Percentiles rank a stretch among this genome's conserved stretches.
These are phyloP conservation scores for Zygnema circumcarinatum DNA, from an alignment of 139 green algal genomes.

Conservation along the genomic window DNA sequence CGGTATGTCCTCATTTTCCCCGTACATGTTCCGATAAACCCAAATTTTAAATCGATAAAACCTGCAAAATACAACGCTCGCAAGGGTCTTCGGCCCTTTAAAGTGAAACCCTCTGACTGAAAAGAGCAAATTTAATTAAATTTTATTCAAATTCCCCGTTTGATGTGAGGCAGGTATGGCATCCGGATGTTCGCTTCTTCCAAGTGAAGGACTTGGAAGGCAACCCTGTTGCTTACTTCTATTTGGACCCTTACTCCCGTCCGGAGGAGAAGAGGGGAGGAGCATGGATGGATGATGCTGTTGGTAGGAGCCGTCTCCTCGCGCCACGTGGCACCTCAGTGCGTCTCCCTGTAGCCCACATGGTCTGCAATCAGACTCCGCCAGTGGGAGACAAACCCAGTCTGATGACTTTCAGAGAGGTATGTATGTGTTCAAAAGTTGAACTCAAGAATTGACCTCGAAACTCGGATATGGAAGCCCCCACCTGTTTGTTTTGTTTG, in stretches of 20 bases:
- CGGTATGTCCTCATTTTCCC: conserved; percentile 41
- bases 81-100: too few species aligned
- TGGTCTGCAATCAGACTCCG: conserved; percentile 95
- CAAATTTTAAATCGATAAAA: too few species aligned
- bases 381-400: conserved; percentile 86
- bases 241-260: conserved; percentile 90
- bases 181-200: conserved; percentile 92
- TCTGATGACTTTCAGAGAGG: conserved; percentile 93
- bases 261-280: conserved; percentile 94
- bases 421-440: neutral
- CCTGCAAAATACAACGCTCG: too few species aligned
- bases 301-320: conserved; percentile 65
- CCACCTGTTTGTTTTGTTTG: too few species aligned
- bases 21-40: too few species aligned
- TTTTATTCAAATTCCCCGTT: neutral
- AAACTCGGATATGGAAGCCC: too few species aligned
- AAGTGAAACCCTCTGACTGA: neutral
- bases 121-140: neutral
- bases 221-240: conserved; percentile 89
- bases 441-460: too few species aligned
- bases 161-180: conserved; percentile 72
- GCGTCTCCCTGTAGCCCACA: conserved; percentile 92
- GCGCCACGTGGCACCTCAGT: conserved; percentile 64
- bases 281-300: conserved; percentile 94
- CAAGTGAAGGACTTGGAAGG: conserved; percentile 67